phyloP scores from a whole-genome alignment of 2,329 filamentous ascomycete species.

The Colletotrichum falcatum region DNA sequence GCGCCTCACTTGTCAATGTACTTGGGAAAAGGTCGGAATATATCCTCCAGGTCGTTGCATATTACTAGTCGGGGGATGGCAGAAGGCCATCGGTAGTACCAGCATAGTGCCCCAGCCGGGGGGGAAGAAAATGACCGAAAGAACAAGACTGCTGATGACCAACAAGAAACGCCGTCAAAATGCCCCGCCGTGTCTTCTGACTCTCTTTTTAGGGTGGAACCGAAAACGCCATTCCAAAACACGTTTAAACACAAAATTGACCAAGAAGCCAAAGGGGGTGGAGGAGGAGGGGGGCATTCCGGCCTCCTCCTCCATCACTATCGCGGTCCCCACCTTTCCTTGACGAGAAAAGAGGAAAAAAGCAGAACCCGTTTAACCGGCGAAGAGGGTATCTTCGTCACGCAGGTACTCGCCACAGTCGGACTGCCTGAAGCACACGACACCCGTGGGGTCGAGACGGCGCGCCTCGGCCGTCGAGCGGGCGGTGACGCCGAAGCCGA shows the following conservation, averaged over 20 bases:
- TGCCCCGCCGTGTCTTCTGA: slow-evolving; percentile 34
- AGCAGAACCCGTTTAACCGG: slow-evolving; percentile 54
- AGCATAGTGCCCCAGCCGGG: background rate
- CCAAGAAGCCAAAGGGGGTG: background rate
- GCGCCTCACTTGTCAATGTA: background rate
- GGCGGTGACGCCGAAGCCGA: slow-evolving; percentile 94
- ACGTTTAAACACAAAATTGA: slow-evolving; percentile 15
- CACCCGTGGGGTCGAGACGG: slow-evolving; percentile 88
- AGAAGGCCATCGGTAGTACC: slow-evolving; percentile 22
- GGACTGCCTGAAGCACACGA: slow-evolving; percentile 90
- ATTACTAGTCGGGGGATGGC: background rate
- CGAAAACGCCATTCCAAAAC: slow-evolving; percentile 36
- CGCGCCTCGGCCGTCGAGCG: slow-evolving; percentile 85
- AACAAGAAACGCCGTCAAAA: slow-evolving; percentile 38
- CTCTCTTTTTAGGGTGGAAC: slow-evolving; percentile 27
- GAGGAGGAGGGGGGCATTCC: background rate
- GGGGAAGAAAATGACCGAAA: slow-evolving; percentile 4
- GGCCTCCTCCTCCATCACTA: background rate
- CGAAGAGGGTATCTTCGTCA: slow-evolving; percentile 78
- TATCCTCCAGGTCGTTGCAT: background rate
- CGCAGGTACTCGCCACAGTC: slow-evolving; percentile 96
- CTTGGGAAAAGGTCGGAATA: background rate
- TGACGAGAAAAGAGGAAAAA: background rate
- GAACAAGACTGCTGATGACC: slow-evolving; percentile 32
- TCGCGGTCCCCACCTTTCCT: background rate